phyloP scores from a whole-genome alignment of 306 rosid genomes.

The Vigna angularis region DNA sequence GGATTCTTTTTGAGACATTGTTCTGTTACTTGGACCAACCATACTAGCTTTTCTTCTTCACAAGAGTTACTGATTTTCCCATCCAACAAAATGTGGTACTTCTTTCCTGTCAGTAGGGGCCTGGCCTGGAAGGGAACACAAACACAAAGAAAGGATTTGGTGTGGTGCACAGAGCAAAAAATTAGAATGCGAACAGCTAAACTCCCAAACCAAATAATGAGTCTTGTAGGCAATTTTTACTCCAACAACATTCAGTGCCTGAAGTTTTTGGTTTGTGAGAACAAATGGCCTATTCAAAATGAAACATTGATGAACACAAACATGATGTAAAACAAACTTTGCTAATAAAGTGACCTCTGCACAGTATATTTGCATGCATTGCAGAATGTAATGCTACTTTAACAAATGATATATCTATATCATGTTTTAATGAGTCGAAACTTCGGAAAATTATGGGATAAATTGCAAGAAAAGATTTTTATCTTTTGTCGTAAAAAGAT shows the following conservation, averaged over 20 bases:
- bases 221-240: background rate
- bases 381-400: background rate
- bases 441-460: background rate
- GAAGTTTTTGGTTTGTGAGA: conserved; percentile 1
- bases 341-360: background rate
- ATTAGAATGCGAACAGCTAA: background rate
- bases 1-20: conserved; percentile 59
- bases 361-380: background rate
- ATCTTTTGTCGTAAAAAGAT: background rate
- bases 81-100: conserved; percentile 50
- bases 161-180: conserved; percentile 35
- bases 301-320: background rate
- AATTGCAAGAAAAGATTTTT: background rate
- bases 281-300: conserved; percentile 12
- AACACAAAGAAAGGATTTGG: conserved; percentile 1
- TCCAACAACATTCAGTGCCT: background rate
- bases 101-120: conserved; percentile 53
- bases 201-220: conserved; percentile 23
- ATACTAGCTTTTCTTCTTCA: conserved; percentile 50
- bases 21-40: conserved; percentile 55
- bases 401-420: background rate
- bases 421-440: background rate
- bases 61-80: conserved; percentile 48
- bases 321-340: background rate
- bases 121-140: conserved; percentile 45